phyloP scores from a whole-genome alignment of 2,329 filamentous ascomycete genomes.

The Elsinoe perseae region DNA sequence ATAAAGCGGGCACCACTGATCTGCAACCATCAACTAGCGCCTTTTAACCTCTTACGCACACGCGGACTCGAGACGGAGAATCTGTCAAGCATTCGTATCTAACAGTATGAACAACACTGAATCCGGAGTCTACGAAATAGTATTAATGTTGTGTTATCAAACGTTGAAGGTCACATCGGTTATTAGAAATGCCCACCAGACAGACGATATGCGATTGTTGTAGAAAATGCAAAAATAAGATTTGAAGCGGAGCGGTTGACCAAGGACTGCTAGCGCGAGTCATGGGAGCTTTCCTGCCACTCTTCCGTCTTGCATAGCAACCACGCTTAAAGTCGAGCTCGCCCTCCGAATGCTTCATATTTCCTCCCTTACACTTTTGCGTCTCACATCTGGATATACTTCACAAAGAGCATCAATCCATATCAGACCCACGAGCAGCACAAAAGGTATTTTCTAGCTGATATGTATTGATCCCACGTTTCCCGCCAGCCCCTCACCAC shows the following conservation, averaged over 20 bases:
- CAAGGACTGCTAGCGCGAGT: slow-evolving; percentile 1
- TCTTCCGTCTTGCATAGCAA: slow-evolving; percentile 10
- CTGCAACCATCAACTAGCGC: slow-evolving; percentile 8
- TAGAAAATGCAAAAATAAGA: neutral
- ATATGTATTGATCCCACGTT: neutral
- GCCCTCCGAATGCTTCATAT: neutral
- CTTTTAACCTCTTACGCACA: slow-evolving; percentile 10
- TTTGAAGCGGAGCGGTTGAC: neutral
- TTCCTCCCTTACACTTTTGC: neutral
- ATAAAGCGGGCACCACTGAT: neutral
- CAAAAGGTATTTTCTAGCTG: neutral
- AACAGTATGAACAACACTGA: neutral
- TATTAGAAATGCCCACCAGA: neutral
- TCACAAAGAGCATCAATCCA: slow-evolving; percentile 1
- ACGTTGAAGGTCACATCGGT: neutral
- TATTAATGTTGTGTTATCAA: neutral
- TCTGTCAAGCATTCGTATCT: neutral
- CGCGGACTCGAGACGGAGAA: slow-evolving; percentile 5
- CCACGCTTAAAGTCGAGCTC: slow-evolving; percentile 4
- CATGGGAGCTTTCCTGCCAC: slow-evolving; percentile 7
- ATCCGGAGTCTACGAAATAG: neutral
- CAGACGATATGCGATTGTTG: neutral
- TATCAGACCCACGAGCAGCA: neutral
- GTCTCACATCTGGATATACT: neutral
- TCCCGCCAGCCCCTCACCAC: neutral